These are phyloP conservation scores for Geranium incanum DNA, from an alignment of 441 rosid species.

Conservation along the genomic window DNA sequence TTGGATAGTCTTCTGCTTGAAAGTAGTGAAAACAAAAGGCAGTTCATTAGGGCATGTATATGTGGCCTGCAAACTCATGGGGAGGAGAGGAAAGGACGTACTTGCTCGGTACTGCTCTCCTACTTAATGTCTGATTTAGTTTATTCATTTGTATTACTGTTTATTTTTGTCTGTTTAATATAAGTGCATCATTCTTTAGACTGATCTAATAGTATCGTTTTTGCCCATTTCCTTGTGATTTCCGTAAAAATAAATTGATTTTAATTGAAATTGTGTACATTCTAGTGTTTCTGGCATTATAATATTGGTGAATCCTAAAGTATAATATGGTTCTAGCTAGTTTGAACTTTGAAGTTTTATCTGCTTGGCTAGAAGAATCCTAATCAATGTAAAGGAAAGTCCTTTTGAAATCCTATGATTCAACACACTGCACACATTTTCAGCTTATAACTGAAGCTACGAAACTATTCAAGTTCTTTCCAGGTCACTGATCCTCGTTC, in stretches of 20 bases:
- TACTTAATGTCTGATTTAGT: conserved; percentile 1
- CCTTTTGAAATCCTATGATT: not conserved
- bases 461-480: not conserved
- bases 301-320: not conserved
- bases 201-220: not conserved
- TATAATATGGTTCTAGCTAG: not conserved
- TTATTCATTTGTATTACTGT: not conserved
- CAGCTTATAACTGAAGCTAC: not conserved
- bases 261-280: conserved; percentile 8
- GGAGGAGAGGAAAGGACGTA: conserved; percentile 79
- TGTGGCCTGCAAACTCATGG: conserved; percentile 92
- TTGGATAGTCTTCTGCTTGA: conserved; percentile 96
- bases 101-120: conserved; percentile 68
- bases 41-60: conserved; percentile 94
- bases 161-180: not conserved
- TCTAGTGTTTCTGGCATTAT: not conserved
- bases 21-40: conserved; percentile 95
- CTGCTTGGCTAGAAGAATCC: not conserved
- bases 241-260: not conserved
- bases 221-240: not conserved
- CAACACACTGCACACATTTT: not conserved
- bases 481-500: not conserved
- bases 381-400: not conserved
- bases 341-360: not conserved
- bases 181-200: not conserved